Conservation (phyloP, 768 basidiomycete genomes). For the Tubosaeta sp. region DNA sequence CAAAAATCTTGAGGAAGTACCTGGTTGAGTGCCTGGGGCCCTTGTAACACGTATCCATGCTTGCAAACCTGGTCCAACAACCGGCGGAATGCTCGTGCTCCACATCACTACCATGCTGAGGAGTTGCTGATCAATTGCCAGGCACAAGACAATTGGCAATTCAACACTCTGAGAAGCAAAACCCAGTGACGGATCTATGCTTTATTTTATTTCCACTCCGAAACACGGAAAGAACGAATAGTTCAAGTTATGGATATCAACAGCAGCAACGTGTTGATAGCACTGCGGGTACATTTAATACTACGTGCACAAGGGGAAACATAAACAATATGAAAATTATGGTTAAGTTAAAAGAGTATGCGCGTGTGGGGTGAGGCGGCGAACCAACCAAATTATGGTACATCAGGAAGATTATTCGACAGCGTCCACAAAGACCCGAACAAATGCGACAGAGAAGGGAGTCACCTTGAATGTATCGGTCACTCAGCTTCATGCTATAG, state of each 20-base stretch:
- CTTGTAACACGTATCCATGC: too few relatives aligned
- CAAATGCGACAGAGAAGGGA: neutral
- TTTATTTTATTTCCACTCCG: too few relatives aligned
- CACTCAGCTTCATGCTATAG: constrained; percentile 8
- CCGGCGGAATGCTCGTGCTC: too few relatives aligned
- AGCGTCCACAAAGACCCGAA: neutral
- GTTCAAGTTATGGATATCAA: neutral
- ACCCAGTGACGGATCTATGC: too few relatives aligned
- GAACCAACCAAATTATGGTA: neutral
- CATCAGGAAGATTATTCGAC: constrained; percentile 2
- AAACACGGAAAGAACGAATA: too few relatives aligned
- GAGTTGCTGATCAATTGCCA: too few relatives aligned
- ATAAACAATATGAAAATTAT: neutral
- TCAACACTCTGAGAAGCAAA: too few relatives aligned
- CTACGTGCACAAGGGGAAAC: neutral
- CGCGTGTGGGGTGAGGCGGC: neutral
- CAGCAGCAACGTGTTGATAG: neutral
- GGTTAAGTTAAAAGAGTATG: neutral
- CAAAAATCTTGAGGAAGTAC: too few relatives aligned
- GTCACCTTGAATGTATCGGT: constrained; percentile 3
- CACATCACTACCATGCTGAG: too few relatives aligned
- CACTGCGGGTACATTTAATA: neutral
- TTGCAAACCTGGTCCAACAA: too few relatives aligned
- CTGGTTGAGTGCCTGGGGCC: too few relatives aligned
- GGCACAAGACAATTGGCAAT: too few relatives aligned